Evolutionary conservation across 2,329 filamentous ascomycete species (phyloP), one percentile per base, ranked within the genome.

Genomic region (Claviceps sp.): DNA sequence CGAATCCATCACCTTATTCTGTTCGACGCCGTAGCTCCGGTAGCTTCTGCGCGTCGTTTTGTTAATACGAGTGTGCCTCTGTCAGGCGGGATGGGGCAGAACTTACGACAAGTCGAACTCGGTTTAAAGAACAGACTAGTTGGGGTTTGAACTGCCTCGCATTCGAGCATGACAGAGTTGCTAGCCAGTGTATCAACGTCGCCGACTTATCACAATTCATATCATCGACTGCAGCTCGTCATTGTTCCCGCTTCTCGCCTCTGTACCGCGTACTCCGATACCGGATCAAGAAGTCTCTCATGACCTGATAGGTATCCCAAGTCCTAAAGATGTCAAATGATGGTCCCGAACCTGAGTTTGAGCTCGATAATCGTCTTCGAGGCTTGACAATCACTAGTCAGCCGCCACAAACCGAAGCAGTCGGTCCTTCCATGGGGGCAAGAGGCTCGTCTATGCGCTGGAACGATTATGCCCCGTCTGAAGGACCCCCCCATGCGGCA

Each of bases 331-430:
- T 50, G 38, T 24, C 43, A 47, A 6, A 42, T 7, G 14, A 44
- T 46, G 26, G 44, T n/a, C 30, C 50, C 26, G 45, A 42, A 34
- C 24, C 50, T 10, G 37, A 50, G 8, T 34, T 56, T 5, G 69
- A 56, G 41, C 66, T 83, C 7, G 81, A 85, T 60, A 71, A 76
- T 48, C 77, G 74, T 50, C 66, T 85, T 41, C 75, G 80, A 46
- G 72, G 69, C 54, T 74, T 86, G 64, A 82, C 82, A 34, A 68
- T 85, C 48, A 73, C 69, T 56, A 78, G 80, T 60, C 66, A 41
- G 44, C 24, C 53, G n/a, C 30, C 41, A 26, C 41, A 38, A 17
- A 50, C n/a, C 8, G 41, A 34, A 26, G 13, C 17, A 50, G 30
- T 7, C 26, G 40, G 16, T 11, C 13, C 17, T 8, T 39, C 5